Base-by-base conservation (phyloP, 2,329 filamentous ascomycete genomes). In the Zasmidium citrigriseum region DNA sequence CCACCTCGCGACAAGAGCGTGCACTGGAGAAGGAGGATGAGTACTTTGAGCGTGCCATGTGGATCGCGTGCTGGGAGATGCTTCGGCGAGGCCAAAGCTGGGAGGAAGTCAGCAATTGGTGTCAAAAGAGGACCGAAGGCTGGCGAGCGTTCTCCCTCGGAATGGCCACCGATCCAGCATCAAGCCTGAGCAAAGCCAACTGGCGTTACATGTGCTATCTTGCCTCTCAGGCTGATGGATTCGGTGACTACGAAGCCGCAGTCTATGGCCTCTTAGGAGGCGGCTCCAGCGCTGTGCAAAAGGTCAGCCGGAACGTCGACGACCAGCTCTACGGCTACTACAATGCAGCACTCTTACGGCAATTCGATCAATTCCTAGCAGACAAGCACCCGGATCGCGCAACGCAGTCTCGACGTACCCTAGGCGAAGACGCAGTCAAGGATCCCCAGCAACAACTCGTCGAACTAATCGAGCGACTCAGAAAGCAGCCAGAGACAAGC, bases 51-150 rank as follows among this genome's bases (percentile, higher is more conserved):
- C 86, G 89, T 54, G 89, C 92, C 2, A 90, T 96, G 48, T 98
- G 95, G 93, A 83, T 93, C 60, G 89, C 90, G n/a, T 95, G 91
- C 75, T 98, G 92, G 79, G 91, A 96, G 73, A 90, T 96, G 80
- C 80, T 99, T 53, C 87, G 93, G 50, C 86, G 92, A 47, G 95
- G 95, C n/a, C 87, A 86, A 64, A 86, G 82, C 61, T 85, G 89
- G 76, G 76, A 83, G 9, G 84, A 89, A 38, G 89, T 98, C 62
- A 85, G 86, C 55, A 89, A 93, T 50, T 97, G 92, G 91, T 96
- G 92, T 68, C 80, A 88, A 48, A 89, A 93, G 67, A 85, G 90
- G 59, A 90, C 91, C 10, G 93, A 98, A 76, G 85, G 88, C 61
- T 99, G 93, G 93, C 87, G 93, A 61, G 91, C 91, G 45, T 83